Percentiles rank a stretch among this genome's conserved stretches.
Conservation (phyloP, 768 basidiomycete species). For the Agaricus blazei region DNA sequence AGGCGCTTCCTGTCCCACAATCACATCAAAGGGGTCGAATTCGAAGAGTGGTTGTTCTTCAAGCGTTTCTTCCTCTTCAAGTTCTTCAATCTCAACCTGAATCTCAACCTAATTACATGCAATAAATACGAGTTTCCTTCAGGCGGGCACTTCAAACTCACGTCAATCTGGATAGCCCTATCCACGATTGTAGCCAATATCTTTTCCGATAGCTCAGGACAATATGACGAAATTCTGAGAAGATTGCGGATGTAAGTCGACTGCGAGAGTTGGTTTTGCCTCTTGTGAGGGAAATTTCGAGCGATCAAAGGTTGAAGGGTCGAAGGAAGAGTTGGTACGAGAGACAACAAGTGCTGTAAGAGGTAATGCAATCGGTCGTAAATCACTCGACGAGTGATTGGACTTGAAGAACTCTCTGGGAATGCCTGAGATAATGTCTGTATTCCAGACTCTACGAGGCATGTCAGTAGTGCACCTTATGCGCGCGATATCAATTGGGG, state of each 20-base stretch:
- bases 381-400: constrained; percentile 75
- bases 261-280: constrained; percentile 74
- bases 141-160: constrained; percentile 31
- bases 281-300: constrained; percentile 89
- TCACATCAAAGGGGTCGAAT: constrained; percentile 81
- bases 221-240: constrained; percentile 78
- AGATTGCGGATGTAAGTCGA: constrained; percentile 90
- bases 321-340: constrained; percentile 88
- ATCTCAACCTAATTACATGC: constrained; percentile 73
- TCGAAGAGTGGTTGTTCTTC: constrained; percentile 50
- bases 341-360: constrained; percentile 78
- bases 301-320: constrained; percentile 82
- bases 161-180: constrained; percentile 94
- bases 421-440: constrained; percentile 53
- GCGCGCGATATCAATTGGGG: not conserved
- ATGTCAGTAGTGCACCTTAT: constrained; percentile 6
- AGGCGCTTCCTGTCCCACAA: constrained; percentile 69
- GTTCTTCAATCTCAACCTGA: constrained; percentile 90
- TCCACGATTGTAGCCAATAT: constrained; percentile 86
- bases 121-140: not conserved
- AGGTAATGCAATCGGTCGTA: constrained; percentile 87
- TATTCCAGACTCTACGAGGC: constrained; percentile 59
- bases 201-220: constrained; percentile 79
- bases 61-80: constrained; percentile 63
- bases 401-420: constrained; percentile 59